Evolutionary conservation across 257 asterid species (phyloP).

Genomic region (Solanum bulbocastanum): DNA sequence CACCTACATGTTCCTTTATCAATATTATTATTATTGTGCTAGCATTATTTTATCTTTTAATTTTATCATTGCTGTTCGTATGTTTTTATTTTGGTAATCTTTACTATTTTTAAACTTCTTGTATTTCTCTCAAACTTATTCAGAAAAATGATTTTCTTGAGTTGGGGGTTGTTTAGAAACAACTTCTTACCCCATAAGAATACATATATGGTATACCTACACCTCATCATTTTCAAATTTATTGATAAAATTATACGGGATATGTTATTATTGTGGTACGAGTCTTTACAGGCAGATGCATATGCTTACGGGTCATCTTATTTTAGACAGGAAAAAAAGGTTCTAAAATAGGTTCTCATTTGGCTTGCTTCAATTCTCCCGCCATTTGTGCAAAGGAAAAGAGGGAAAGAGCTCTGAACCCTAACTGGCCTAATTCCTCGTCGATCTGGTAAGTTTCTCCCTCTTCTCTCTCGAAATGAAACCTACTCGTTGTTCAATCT

Average conservation of each 20-base stretch:
- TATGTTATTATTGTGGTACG: background rate
- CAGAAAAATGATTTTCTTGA: background rate
- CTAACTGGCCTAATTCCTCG: background rate
- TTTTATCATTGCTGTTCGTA: too few species aligned
- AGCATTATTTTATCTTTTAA: too few species aligned
- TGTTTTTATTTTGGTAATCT: too few species aligned
- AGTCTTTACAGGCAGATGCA: background rate
- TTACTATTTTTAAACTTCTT: too few species aligned
- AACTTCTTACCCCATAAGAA: background rate
- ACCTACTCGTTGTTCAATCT: background rate
- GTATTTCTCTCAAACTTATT: background rate
- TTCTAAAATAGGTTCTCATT: background rate
- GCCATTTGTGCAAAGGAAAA: conserved; percentile 9
- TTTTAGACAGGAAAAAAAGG: background rate
- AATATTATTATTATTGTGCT: background rate
- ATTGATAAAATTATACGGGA: too few species aligned
- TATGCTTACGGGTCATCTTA: background rate
- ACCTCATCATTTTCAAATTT: rapidly evolving
- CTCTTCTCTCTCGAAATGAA: background rate
- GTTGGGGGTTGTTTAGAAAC: too few species aligned
- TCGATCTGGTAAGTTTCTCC: background rate
- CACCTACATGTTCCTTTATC: background rate
- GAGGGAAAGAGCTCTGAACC: background rate
- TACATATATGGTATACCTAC: too few species aligned
- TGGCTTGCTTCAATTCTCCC: background rate